Evolutionary conservation across 805 yeast genomes (phyloP).

Genomic region (Zygotorulaspora sp.): DNA sequence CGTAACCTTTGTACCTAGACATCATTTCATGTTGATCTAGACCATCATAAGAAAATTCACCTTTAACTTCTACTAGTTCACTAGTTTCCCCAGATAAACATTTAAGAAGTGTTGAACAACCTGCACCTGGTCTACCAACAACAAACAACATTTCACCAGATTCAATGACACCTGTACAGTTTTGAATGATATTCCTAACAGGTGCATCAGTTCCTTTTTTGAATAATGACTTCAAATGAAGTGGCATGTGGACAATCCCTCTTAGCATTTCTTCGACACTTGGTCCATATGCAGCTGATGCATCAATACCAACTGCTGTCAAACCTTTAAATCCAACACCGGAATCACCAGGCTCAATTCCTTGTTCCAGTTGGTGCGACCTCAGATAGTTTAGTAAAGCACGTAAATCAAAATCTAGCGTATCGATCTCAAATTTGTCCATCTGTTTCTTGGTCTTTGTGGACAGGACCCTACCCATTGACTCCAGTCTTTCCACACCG

Average conservation of each 20-base stretch:
- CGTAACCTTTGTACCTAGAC: slow-evolving; percentile 43
- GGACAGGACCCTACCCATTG: slow-evolving; percentile 48
- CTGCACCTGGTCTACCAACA: slow-evolving; percentile 59
- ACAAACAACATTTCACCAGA: slow-evolving; percentile 53
- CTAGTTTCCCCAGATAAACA: slow-evolving; percentile 44
- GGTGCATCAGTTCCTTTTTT: slow-evolving; percentile 34
- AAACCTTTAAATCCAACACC: slow-evolving; percentile 47
- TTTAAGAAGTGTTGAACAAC: slow-evolving; percentile 54
- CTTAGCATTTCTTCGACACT: slow-evolving; percentile 43
- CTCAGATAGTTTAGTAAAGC: slow-evolving; percentile 40
- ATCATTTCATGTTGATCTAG: slow-evolving; percentile 45
- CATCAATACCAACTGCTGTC: slow-evolving; percentile 47
- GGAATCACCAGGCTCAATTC: slow-evolving; percentile 45
- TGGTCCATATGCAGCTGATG: slow-evolving; percentile 50
- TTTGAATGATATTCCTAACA: slow-evolving; percentile 39
- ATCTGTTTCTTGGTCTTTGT: slow-evolving; percentile 45
- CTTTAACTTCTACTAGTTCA: slow-evolving; percentile 37
- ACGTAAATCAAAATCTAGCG: slow-evolving; percentile 45
- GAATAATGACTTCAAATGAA: slow-evolving; percentile 18
- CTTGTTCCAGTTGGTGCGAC: slow-evolving; percentile 39
- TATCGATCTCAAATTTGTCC: slow-evolving; percentile 41
- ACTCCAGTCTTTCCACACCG: slow-evolving; percentile 40
- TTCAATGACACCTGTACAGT: slow-evolving; percentile 41
- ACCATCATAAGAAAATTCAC: slow-evolving; percentile 47
- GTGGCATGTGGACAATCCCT: slow-evolving; percentile 32